Percentiles rank a stretch among this genome's conserved stretches.
These are phyloP conservation scores for Metschnikowia hibisci DNA, from an alignment of 805 yeast species.

Conservation along the genomic window DNA sequence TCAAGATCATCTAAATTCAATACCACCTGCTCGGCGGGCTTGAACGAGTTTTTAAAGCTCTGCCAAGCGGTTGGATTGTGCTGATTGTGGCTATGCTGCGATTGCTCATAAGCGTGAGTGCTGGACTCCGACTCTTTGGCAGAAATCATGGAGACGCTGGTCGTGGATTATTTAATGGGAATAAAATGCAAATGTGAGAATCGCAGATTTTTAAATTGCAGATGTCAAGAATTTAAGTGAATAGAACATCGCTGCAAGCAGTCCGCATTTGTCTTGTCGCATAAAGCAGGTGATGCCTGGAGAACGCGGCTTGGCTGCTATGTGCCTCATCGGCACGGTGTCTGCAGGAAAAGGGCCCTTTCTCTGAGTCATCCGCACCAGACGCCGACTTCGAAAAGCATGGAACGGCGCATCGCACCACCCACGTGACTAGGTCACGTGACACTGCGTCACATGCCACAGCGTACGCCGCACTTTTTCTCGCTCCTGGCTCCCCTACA, in stretches of 20 bases:
- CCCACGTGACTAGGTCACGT: not conserved
- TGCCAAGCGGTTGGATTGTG: constrained; percentile 14
- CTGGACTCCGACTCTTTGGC: constrained; percentile 8
- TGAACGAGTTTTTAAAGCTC: constrained; percentile 31
- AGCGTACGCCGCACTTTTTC: not conserved
- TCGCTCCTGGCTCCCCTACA: constrained; percentile 1
- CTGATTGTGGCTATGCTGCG: constrained; percentile 1
- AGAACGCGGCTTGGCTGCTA: not conserved
- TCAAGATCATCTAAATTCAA: constrained; percentile 20
- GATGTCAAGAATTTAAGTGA: not conserved
- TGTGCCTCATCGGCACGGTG: not conserved
- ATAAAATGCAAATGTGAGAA: too few relatives aligned
- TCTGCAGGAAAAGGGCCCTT: not conserved
- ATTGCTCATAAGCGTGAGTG: constrained; percentile 5
- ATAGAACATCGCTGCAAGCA: too few relatives aligned
- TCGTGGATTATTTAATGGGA: too few relatives aligned
- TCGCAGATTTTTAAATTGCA: too few relatives aligned
- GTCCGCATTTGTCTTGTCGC: constrained; percentile 1
- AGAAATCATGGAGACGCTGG: constrained; percentile 3
- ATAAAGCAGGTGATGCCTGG: constrained; percentile 4
- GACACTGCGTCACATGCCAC: not conserved
- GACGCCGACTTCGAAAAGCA: constrained; percentile 2
- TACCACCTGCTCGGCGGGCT: constrained; percentile 27
- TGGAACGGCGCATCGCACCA: not conserved
- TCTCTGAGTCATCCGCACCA: constrained; percentile 4